phyloP scores from a whole-genome alignment of 768 basidiomycete genomes.

The Suillus bovinus region DNA sequence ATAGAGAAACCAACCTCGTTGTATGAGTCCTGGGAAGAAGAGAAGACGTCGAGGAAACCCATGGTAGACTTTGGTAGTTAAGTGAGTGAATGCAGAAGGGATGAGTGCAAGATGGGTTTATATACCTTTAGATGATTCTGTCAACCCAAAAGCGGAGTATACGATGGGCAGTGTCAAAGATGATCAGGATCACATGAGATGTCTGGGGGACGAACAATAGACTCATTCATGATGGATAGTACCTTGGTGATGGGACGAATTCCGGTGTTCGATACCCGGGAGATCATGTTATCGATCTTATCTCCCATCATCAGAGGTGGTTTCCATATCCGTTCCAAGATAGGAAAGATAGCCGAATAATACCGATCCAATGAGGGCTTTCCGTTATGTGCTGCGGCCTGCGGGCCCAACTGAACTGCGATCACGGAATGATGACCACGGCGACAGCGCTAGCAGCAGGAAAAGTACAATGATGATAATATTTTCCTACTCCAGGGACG shows the following conservation, averaged over 20 bases:
- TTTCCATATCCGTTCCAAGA: too few species aligned
- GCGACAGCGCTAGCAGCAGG: too few species aligned
- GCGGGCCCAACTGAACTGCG: neutral
- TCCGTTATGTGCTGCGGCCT: neutral
- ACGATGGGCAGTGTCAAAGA: slow-evolving; percentile 1
- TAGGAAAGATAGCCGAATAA: slow-evolving; percentile 4
- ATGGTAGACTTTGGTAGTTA: slow-evolving; percentile 6
- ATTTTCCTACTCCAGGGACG: neutral
- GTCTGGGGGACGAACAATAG: slow-evolving; percentile 5
- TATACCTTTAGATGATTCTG: slow-evolving; percentile 4
- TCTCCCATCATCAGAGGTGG: neutral
- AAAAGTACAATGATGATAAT: too few species aligned
- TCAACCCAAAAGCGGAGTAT: slow-evolving; percentile 7
- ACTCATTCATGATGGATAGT: neutral
- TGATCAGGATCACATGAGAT: slow-evolving; percentile 4
- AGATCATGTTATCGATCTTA: neutral
- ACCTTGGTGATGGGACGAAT: neutral
- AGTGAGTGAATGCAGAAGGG: neutral
- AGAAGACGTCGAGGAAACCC: slow-evolving; percentile 8
- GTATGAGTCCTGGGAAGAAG: neutral
- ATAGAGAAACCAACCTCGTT: neutral
- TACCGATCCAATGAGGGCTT: neutral
- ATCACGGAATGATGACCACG: neutral
- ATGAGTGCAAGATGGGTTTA: neutral
- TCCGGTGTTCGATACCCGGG: neutral